These are phyloP conservation scores for Phytophthora quininea DNA, from an alignment of 352 stramenopile species.

Conservation along the genomic window DNA sequence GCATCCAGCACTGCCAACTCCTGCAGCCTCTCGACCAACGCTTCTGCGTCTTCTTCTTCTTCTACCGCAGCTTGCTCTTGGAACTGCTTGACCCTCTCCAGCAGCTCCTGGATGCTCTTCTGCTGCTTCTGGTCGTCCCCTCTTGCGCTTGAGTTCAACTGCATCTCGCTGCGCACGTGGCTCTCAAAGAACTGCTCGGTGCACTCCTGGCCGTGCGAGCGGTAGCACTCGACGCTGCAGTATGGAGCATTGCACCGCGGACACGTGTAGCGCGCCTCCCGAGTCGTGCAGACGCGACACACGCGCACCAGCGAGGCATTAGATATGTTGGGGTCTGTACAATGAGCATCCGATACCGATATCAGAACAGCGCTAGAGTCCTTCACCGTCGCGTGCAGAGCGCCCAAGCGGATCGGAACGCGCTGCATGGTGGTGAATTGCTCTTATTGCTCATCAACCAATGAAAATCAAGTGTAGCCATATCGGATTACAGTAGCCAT, in stretches of 20 bases:
- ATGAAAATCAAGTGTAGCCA: constrained; percentile 18
- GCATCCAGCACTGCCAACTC: constrained; percentile 56
- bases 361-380: constrained; percentile 21
- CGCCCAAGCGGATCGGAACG: constrained; percentile 70
- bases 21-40: constrained; percentile 47
- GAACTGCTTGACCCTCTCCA: constrained; percentile 63
- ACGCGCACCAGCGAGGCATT: constrained; percentile 52
- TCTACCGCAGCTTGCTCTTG: constrained; percentile 45
- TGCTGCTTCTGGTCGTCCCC: constrained; percentile 32
- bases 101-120: constrained; percentile 48
- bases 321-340: background rate
- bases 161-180: constrained; percentile 66
- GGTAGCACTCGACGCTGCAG: constrained; percentile 83
- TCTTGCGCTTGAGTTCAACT: constrained; percentile 36
- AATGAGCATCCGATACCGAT: background rate
- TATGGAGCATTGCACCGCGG: constrained; percentile 82
- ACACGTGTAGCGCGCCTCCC: constrained; percentile 80
- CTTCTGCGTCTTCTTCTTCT: constrained; percentile 33
- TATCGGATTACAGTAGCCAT: constrained; percentile 24
- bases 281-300: constrained; percentile 68
- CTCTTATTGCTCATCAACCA: constrained; percentile 27
- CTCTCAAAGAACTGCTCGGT: constrained; percentile 83
- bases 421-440: constrained; percentile 41
- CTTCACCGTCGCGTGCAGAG: constrained; percentile 50
- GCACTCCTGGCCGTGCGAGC: constrained; percentile 65